Percentiles rank a stretch among this genome's conserved stretches.
Evolutionary conservation across 2,329 filamentous ascomycete genomes (phyloP).

Genomic region (Alternaria postmessia): DNA sequence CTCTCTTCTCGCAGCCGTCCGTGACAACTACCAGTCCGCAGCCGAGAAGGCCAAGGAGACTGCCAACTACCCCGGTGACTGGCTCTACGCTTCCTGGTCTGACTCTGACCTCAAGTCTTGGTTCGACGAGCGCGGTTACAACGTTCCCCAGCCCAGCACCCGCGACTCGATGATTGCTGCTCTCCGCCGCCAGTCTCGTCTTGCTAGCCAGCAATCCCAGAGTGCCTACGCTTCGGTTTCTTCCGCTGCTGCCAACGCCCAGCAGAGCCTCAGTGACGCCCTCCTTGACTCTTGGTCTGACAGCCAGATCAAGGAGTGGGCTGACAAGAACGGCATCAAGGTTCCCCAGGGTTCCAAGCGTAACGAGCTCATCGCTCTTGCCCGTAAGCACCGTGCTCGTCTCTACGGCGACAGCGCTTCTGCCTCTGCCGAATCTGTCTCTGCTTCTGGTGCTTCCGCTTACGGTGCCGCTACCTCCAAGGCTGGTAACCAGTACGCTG

Average conservation of each 20-base stretch:
- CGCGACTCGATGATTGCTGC: constrained; percentile 89
- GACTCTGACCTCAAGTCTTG: constrained; percentile 94
- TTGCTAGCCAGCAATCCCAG: constrained; percentile 75
- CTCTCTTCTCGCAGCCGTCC: constrained; percentile 76
- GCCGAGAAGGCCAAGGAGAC: constrained; percentile 82
- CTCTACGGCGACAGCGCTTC: constrained; percentile 71
- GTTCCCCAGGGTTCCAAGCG: constrained; percentile 91
- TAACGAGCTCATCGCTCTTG: constrained; percentile 88
- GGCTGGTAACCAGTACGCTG: constrained; percentile 16
- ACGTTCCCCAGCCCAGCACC: constrained; percentile 80
- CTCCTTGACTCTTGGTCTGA: constrained; percentile 92
- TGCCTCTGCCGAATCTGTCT: constrained; percentile 41
- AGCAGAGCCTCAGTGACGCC: constrained; percentile 79
- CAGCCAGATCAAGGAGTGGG: constrained; percentile 87
- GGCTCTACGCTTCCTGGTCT: constrained; percentile 90
- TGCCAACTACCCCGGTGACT: constrained; percentile 87
- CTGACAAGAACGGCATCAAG: constrained; percentile 86
- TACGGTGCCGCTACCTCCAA: constrained; percentile 63
- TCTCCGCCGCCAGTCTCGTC: constrained; percentile 88
- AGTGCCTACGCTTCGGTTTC: constrained; percentile 58
- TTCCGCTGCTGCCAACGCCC: constrained; percentile 64
- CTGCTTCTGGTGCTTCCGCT: constrained; percentile 56
- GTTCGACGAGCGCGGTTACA: constrained; percentile 87
- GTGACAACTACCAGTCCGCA: constrained; percentile 79
- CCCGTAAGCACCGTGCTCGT: constrained; percentile 83